Evolutionary conservation across 2,329 filamentous ascomycete genomes (phyloP), one percentile per base, ranked within the genome.

Genomic region (Exophiala aquamarina): DNA sequence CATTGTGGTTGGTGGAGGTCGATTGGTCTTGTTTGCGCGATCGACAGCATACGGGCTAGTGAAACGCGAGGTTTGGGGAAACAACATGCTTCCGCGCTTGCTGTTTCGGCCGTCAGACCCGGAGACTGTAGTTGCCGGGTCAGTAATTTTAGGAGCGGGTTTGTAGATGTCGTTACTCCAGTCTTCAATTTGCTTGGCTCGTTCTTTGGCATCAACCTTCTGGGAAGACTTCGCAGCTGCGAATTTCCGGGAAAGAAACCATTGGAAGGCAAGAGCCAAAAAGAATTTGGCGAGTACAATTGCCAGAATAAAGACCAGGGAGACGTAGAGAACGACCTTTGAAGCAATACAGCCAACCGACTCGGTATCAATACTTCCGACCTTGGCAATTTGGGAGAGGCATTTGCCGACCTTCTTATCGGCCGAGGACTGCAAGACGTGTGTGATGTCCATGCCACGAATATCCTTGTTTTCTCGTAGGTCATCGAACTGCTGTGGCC

Each of bases 121-220:
- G 14, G 70, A 69, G 50, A 82, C 78, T 40, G 80, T 84, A 61
- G 81, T 86, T 49, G 81, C 79, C 33, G 86, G 73, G 60, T 95
- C 93, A 3, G 85, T 80, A 55, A 96, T 76, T 57, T 90, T 87
- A 44, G 86, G 84, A 18, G 90, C 89, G 3, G 92, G 87, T 34
- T 90, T 87, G 68, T 98, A 97, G 60, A 98, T 98, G 63, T 98
- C 93, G 56, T 97, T 89, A 11, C 86, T 86, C 93, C 93, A 98
- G 61, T 96, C 92, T 67, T 98, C 93, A 56, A 98, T 98, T 70
- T 97, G 90, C 59, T 86, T 83, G 59, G 91, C 86, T 49, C 93
- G 84, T 70, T 91, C 86, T 66, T 92, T 90, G 56, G 84, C 82
- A 65, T 93, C 82, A 4, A 84, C 83, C 13, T 82, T 83, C 66